Evolutionary conservation across 1,284 basidiomycete genomes (phyloP).

Genomic region (Blastosporella zonata): DNA sequence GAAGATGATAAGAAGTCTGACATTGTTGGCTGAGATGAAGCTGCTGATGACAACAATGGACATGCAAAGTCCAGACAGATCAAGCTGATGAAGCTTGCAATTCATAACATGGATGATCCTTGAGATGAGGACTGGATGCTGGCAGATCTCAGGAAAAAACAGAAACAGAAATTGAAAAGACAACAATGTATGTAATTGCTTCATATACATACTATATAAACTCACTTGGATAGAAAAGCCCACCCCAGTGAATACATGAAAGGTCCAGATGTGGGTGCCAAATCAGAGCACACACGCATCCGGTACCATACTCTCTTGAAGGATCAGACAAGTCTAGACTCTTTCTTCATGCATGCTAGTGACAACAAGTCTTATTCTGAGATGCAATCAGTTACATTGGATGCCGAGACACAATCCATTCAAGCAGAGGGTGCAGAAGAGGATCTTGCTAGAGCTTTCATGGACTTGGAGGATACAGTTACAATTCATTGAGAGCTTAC

Average conservation of each 20-base stretch:
- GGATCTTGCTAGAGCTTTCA: too few species aligned
- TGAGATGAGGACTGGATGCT: conserved; percentile 14
- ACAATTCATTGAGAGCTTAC: too few species aligned
- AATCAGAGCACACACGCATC: conserved; percentile 15
- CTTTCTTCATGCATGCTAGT: conserved; percentile 5
- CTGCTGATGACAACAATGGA: neutral
- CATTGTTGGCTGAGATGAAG: neutral
- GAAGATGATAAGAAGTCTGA: neutral
- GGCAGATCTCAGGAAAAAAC: conserved; percentile 2
- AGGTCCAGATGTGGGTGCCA: conserved; percentile 22
- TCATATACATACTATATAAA: neutral
- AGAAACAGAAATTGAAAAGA: neutral
- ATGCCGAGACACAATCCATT: neutral
- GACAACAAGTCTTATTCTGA: conserved; percentile 15
- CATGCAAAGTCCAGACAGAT: neutral
- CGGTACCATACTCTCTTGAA: conserved; percentile 8
- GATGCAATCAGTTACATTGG: neutral
- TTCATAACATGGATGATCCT: conserved; percentile 8
- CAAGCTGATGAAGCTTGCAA: conserved; percentile 9
- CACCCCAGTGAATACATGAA: conserved; percentile 14
- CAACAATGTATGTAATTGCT: conserved; percentile 1
- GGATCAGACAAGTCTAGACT: conserved; percentile 15
- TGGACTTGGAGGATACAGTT: too few species aligned
- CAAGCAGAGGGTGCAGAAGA: too few species aligned
- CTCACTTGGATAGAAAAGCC: conserved; percentile 2